Percentiles rank a stretch among this genome's conserved stretches.
Evolutionary conservation across 805 yeast species (phyloP).

Genomic region (Kuraishia ogatae): DNA sequence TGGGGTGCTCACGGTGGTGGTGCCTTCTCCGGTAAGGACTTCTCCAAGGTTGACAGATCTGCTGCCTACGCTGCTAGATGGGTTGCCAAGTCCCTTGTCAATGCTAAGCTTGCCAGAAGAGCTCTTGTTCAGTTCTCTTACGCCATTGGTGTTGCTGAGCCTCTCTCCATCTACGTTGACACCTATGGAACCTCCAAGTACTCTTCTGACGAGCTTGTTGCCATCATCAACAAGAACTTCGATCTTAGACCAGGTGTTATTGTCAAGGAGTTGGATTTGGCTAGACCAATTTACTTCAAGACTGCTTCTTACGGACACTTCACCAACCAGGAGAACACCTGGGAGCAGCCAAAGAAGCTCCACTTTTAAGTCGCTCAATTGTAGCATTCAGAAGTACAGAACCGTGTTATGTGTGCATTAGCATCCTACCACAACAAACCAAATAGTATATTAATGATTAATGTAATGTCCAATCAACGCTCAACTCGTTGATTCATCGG

Average conservation of each 20-base stretch:
- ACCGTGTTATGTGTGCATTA: neutral
- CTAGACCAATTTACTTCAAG: constrained; percentile 98
- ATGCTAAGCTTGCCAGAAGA: constrained; percentile 94
- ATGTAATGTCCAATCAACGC: constrained; percentile 2
- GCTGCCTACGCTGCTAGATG: constrained; percentile 99
- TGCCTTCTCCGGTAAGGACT: constrained; percentile 99
- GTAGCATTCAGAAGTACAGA: neutral
- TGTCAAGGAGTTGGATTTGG: constrained; percentile 93
- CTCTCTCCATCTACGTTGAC: constrained; percentile 94
- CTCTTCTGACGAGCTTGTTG: constrained; percentile 84
- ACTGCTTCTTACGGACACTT: constrained; percentile 99
- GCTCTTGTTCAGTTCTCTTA: constrained; percentile 97
- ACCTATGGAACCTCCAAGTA: constrained; percentile 95
- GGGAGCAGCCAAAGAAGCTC: constrained; percentile 95
- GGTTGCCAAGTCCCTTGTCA: constrained; percentile 97
- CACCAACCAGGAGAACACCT: constrained; percentile 96
- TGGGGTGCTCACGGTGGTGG: constrained; percentile 99
- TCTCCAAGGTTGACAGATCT: constrained; percentile 99
- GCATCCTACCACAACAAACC: neutral
- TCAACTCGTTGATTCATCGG: constrained; percentile 2
- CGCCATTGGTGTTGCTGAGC: constrained; percentile 99
- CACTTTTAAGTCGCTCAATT: constrained; percentile 32
- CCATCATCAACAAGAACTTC: constrained; percentile 86
- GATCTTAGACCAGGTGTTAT: constrained; percentile 99
- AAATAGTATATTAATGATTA: neutral